Base-by-base conservation (phyloP, 306 rosid genomes). In the Herpetospermum pedunculosum region DNA sequence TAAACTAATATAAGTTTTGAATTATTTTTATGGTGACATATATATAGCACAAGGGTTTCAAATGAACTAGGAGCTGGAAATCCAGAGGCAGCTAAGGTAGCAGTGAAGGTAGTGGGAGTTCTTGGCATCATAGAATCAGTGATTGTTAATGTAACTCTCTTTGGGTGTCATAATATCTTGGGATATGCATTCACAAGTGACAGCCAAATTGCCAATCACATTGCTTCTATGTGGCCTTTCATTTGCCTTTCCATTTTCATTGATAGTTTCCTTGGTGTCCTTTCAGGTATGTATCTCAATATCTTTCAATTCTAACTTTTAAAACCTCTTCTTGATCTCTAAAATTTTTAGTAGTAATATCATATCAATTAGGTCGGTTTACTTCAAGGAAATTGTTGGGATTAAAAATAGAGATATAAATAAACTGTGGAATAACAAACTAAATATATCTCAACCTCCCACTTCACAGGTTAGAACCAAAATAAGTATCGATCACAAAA, bases 1-100 rank as follows among this genome's bases (percentile, higher is more conserved):
- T n/a, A n/a, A n/a, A n/a, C n/a, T n/a, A n/a, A n/a, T n/a, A n/a
- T n/a, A n/a, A n/a, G n/a, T n/a, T n/a, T n/a, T n/a, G n/a, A n/a
- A n/a, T n/a, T n/a, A n/a, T n/a, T n/a, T n/a, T n/a, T n/a, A n/a
- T n/a, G n/a, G n/a, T n/a, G n/a, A n/a, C n/a, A n/a, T n/a, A 2
- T 54, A 8, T 32, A 21, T 41, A 92, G 92, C 30, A 89, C 91
- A 57, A 85, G 91, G 0, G 85, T 86, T 44, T 86, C 92, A 4
- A 91, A 91, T 60, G 92, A 84, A 79, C 38, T 91, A 47, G 91
- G 97, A 69, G 92, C 86, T 14, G 87, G 85, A 43, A 86, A 86
- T 79, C 83, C 88, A 18, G 60, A 41, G 30, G 88, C 77, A 37
- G 91, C 89, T 2, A 69, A 59, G 63, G 52, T 81, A 6, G 77